A percentile compares a stretch with the other conserved stretches of the same genome.
These are phyloP conservation scores for Fragaria nilgerrensis DNA, from an alignment of 306 rosid genomes.

Conservation along the genomic window DNA sequence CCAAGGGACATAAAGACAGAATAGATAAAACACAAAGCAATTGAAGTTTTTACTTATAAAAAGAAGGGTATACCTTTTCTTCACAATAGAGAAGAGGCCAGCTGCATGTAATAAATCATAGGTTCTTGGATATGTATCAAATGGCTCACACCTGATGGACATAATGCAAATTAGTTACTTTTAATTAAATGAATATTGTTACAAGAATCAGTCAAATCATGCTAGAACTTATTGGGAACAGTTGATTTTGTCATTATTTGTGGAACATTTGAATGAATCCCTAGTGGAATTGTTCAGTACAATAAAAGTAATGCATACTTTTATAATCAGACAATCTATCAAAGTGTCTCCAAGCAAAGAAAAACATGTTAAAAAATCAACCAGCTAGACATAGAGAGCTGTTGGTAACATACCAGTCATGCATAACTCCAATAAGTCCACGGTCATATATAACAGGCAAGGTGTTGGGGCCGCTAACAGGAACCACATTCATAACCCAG, in stretches of 20 bases:
- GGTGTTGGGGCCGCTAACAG: slow-evolving; percentile 90
- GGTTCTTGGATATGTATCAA: slow-evolving; percentile 96
- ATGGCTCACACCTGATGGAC: slow-evolving; percentile 82
- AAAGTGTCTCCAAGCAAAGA: neutral
- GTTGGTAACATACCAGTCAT: slow-evolving; percentile 72
- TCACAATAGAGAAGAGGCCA: slow-evolving; percentile 70
- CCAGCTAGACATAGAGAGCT: neutral
- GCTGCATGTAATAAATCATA: slow-evolving; percentile 92
- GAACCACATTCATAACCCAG: slow-evolving; percentile 98
- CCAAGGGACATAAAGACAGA: slow-evolving; percentile 5
- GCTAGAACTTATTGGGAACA: neutral
- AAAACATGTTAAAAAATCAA: neutral
- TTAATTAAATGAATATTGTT: neutral
- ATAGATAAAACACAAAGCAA: neutral
- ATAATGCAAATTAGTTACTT: slow-evolving; percentile 10
- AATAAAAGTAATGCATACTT: neutral
- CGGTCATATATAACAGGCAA: slow-evolving; percentile 93
- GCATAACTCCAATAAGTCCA: slow-evolving; percentile 89
- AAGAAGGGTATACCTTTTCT: slow-evolving; percentile 58
- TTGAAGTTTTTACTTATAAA: neutral
- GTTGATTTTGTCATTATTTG: neutral
- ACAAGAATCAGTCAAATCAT: neutral
- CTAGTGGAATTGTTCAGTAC: neutral
- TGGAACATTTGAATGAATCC: neutral
- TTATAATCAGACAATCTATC: neutral